Conservation (phyloP, 352 stramenopile species). For the Phytophthora syringae region DNA sequence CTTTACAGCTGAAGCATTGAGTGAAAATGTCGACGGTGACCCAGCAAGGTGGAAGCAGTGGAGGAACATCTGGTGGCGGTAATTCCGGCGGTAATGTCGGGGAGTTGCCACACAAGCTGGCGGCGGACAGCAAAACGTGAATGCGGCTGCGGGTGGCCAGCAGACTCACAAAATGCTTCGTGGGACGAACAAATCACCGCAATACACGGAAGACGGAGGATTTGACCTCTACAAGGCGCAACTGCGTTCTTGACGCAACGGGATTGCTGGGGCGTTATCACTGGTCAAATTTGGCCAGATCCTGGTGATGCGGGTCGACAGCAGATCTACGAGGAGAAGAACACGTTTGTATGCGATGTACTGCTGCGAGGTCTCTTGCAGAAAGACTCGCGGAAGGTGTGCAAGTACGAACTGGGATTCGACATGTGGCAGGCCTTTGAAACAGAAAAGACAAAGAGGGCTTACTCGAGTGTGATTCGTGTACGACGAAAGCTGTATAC, state of each 20-base stretch:
- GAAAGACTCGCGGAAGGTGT: constrained; percentile 1
- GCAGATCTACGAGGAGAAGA: neutral
- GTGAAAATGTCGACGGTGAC: no score
- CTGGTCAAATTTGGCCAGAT: neutral
- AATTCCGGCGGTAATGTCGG: no score
- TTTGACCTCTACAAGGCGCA: constrained; percentile 11
- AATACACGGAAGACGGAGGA: neutral
- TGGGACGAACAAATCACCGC: neutral
- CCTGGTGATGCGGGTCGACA: neutral
- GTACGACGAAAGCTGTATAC: neutral
- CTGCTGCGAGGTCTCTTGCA: constrained; percentile 1
- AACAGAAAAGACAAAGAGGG: constrained; percentile 6
- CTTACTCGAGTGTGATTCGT: neutral
- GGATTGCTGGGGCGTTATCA: neutral
- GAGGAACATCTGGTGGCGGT: no score
- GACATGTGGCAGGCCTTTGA: constrained; percentile 8
- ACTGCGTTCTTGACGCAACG: neutral
- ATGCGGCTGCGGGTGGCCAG: no score
- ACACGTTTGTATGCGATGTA: neutral
- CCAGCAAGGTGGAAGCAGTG: no score
- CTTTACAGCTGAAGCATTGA: no score
- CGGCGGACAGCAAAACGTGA: no score
- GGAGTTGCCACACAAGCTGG: no score
- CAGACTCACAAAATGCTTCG: neutral
- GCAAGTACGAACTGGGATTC: neutral